These are phyloP conservation scores for Ceratobasidium sp. DNA, from an alignment of 1,284 basidiomycete species.

Conservation along the genomic window DNA sequence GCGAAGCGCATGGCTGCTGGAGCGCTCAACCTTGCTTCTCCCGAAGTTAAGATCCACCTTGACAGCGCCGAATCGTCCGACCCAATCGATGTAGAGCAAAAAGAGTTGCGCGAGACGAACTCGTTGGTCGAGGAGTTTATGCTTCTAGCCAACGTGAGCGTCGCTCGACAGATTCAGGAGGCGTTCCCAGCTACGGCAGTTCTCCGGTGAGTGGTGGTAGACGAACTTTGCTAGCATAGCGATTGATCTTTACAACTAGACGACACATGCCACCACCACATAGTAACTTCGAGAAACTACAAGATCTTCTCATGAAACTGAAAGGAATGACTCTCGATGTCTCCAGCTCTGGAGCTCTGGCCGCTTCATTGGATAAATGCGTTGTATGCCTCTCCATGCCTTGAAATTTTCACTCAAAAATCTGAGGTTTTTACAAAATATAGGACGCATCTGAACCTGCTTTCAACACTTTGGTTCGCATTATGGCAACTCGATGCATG, in stretches of 20 bases:
- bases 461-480: slow-evolving; percentile 97
- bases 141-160: slow-evolving; percentile 97
- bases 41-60: slow-evolving; percentile 97
- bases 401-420: neutral
- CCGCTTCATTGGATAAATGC: slow-evolving; percentile 90
- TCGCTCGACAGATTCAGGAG: slow-evolving; percentile 93
- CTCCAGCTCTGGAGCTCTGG: slow-evolving; percentile 92
- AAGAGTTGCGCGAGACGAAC: slow-evolving; percentile 94
- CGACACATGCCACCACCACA: slow-evolving; percentile 95
- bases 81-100: slow-evolving; percentile 98
- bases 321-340: slow-evolving; percentile 91
- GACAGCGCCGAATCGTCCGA: slow-evolving; percentile 94
- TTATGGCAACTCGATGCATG: slow-evolving; percentile 99
- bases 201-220: slow-evolving; percentile 70
- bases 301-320: slow-evolving; percentile 92
- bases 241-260: slow-evolving; percentile 60
- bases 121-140: slow-evolving; percentile 99
- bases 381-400: slow-evolving; percentile 69
- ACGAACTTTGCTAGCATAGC: neutral
- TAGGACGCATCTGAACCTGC: slow-evolving; percentile 86
- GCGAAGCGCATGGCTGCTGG: slow-evolving; percentile 92
- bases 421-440: slow-evolving; percentile 57
- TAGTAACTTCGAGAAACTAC: slow-evolving; percentile 95
- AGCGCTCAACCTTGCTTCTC: slow-evolving; percentile 96
- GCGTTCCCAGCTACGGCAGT: slow-evolving; percentile 97